A percentile compares a stretch with the other conserved stretches of the same genome.
Evolutionary conservation across 148 eudicot species (phyloP).

Genomic region (Heliosperma pusillum): DNA sequence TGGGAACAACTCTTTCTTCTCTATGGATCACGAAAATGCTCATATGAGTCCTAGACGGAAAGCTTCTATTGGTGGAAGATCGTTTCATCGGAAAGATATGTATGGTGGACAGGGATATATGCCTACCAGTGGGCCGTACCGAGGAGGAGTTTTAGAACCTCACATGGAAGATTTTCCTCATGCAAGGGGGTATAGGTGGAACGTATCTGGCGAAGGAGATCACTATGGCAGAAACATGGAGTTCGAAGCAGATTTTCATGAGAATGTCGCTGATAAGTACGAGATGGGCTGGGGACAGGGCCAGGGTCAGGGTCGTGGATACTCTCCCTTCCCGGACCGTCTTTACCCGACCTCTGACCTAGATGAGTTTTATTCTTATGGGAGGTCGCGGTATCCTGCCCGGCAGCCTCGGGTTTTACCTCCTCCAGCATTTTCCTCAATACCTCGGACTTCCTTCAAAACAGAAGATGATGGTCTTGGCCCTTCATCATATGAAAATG

Average conservation of each 20-base stretch:
- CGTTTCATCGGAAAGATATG: slow-evolving; percentile 55
- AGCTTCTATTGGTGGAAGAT: slow-evolving; percentile 52
- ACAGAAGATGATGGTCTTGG: slow-evolving; percentile 47
- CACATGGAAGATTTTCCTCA: slow-evolving; percentile 49
- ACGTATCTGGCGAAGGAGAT: slow-evolving; percentile 47
- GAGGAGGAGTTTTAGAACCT: slow-evolving; percentile 53
- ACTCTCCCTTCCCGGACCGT: slow-evolving; percentile 52
- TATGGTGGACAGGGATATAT: slow-evolving; percentile 58
- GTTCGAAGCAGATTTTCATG: slow-evolving; percentile 57
- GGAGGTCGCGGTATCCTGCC: slow-evolving; percentile 73
- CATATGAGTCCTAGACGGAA: slow-evolving; percentile 57
- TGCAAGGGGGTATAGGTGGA: slow-evolving; percentile 62
- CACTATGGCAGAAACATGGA: slow-evolving; percentile 43
- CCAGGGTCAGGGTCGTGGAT: slow-evolving; percentile 40
- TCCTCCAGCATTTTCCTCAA: slow-evolving; percentile 64
- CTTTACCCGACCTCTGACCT: slow-evolving; percentile 56
- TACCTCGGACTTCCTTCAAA: slow-evolving; percentile 46
- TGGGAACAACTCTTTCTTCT: slow-evolving; percentile 45
- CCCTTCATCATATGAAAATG: slow-evolving; percentile 45
- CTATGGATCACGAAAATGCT: slow-evolving; percentile 53
- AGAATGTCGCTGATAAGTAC: slow-evolving; percentile 48
- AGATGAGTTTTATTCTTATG: slow-evolving; percentile 66
- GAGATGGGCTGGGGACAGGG: slow-evolving; percentile 61
- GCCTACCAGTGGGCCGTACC: slow-evolving; percentile 44
- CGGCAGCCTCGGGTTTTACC: slow-evolving; percentile 96